phyloP scores from a whole-genome alignment of 2,329 filamentous ascomycete species.

The Chaetothyriales sp. region DNA sequence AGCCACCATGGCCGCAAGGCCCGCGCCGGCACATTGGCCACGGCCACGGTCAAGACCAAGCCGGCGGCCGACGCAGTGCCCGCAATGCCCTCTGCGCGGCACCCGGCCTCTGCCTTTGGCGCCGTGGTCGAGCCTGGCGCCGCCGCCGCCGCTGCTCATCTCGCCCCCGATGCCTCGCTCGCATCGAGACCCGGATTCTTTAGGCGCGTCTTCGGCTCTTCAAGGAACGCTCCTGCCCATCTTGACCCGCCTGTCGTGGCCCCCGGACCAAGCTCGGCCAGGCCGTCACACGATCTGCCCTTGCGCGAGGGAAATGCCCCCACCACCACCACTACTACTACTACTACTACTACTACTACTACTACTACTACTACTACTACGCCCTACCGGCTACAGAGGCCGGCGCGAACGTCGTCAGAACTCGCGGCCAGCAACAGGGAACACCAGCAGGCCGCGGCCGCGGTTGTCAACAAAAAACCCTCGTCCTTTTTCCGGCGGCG shows the following conservation, averaged over 20 bases:
- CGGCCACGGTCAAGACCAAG: slow-evolving; percentile 22
- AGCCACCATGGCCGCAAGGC: slow-evolving; percentile 25
- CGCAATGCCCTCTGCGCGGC: slow-evolving; percentile 10
- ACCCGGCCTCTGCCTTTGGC: slow-evolving; percentile 26
- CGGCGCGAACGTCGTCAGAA: slow-evolving; percentile 18
- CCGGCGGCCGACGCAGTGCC: slow-evolving; percentile 11
- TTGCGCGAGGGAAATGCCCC: slow-evolving; percentile 13
- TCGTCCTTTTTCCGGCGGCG: slow-evolving; percentile 88
- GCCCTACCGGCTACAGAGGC: slow-evolving; percentile 19
- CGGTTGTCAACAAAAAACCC: slow-evolving; percentile 65
- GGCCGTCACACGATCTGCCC: slow-evolving; percentile 3
- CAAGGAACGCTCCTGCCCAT: slow-evolving; percentile 36
- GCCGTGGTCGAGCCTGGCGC: slow-evolving; percentile 35
- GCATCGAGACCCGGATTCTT: slow-evolving; percentile 65
- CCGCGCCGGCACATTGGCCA: slow-evolving; percentile 28
- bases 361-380: no score
- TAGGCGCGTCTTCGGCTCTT: slow-evolving; percentile 73
- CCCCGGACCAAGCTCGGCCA: slow-evolving; percentile 7
- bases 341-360: no score
- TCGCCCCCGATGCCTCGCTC: slow-evolving; percentile 22
- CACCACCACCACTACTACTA: slow-evolving; percentile 3
- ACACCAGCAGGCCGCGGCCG: no score
- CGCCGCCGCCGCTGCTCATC: slow-evolving; percentile 41
- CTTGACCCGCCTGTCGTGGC: slow-evolving; percentile 3
- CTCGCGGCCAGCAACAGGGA: slow-evolving; percentile 23